Evolutionary conservation across 768 basidiomycete genomes (phyloP), one percentile per base, ranked within the genome.

Genomic region (Serendipita sp.): DNA sequence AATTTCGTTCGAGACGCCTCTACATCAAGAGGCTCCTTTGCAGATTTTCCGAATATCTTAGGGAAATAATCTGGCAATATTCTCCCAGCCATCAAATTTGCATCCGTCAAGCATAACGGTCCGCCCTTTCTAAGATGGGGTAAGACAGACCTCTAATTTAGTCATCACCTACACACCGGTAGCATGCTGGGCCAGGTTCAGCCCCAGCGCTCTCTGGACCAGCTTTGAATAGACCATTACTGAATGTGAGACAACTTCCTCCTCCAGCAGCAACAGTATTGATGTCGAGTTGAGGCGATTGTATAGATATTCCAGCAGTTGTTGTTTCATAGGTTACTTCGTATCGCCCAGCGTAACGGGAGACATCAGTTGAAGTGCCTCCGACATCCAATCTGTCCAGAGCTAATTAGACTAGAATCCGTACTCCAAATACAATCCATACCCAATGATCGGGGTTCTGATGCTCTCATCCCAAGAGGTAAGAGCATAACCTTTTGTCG

Each of bases 221-320:
- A 16, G 90, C 87, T 16, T 84, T 77, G 77, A 96, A 96, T 24
- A 98, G 79, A 0, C 93, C 93, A 69, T 95, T 94, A 30, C 85
- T 80, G 79, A 89, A 97, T 2, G 83, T 86, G 56, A 97, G 76
- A 69, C 93, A 87, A 0, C 89, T 91, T 0, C 94, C 95, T 48
- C 94, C 94, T 2, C 95, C 94, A 0, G 95, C 94, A 4, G 94
- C 94, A 56, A 96, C 92, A 3, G 91, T 92, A 72, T 95, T 95
- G 74, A 97, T 94, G 70, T 96, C 93, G 16, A 97, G 81, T 69
- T 95, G 92, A 0, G 93, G 91, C 0, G 86, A 88, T 71, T 94
- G 91, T 63, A 97, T 90, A 0, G 88, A 88, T 18, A 96, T 86
- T 0, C 93, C 92, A 0, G 94, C 94, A 0, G 94, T 97, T 0